A percentile compares a stretch with the other conserved stretches of the same genome.
phyloP scores from a whole-genome alignment of 768 basidiomycete species.

The Lactarius vividus region DNA sequence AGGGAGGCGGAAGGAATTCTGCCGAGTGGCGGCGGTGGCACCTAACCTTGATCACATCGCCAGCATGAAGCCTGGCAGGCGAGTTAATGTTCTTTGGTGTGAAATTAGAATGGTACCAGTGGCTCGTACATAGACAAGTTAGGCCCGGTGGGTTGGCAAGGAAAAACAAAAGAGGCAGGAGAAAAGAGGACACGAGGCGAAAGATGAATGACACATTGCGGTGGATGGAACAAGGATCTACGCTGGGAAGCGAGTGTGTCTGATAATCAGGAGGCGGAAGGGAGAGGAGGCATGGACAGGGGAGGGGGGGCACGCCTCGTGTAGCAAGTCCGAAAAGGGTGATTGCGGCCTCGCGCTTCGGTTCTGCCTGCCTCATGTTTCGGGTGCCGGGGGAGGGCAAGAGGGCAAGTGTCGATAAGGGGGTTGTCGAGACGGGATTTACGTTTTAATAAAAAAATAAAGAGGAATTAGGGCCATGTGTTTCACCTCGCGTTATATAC shows the following conservation, averaged over 20 bases:
- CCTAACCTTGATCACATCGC: constrained; percentile 23
- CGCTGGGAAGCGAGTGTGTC: background rate
- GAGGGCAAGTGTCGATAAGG: background rate
- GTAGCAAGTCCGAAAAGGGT: constrained; percentile 18
- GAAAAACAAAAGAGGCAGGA: constrained; percentile 8
- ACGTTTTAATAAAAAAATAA: constrained; percentile 19
- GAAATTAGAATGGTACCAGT: constrained; percentile 8
- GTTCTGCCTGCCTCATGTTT: constrained; percentile 25
- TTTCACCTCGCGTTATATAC: constrained; percentile 40
- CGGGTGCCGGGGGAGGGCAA: constrained; percentile 14
- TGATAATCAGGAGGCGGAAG: background rate
- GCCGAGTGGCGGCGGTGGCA: constrained; percentile 17
- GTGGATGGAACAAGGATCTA: constrained; percentile 18
- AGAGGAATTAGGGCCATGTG: constrained; percentile 31
- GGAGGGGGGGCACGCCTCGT: constrained; percentile 10
- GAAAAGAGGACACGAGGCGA: constrained; percentile 3
- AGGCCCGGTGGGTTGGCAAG: constrained; percentile 9
- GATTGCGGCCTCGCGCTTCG: constrained; percentile 23
- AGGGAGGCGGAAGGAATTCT: constrained; percentile 6
- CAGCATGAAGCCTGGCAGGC: constrained; percentile 12
- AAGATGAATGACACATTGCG: constrained; percentile 14
- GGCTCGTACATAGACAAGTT: constrained; percentile 17
- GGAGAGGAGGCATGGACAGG: constrained; percentile 9
- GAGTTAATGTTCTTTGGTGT: constrained; percentile 10
- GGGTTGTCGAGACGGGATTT: constrained; percentile 16